phyloP scores from a whole-genome alignment of 805 yeast genomes.

The Saturnispora gosingensis region DNA sequence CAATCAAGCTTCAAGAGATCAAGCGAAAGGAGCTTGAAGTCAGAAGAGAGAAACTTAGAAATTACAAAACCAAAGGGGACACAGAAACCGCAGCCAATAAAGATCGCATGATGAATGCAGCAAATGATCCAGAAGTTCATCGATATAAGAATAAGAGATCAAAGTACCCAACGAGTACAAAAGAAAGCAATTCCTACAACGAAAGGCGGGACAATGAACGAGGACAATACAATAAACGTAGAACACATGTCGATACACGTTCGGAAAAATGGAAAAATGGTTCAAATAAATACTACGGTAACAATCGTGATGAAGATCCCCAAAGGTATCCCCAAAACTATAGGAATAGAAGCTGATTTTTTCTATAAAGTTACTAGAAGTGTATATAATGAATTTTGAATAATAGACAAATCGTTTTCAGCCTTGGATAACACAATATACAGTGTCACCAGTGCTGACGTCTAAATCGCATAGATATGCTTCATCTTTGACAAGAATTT shows the following conservation, averaged over 20 bases:
- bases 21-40: conserved; percentile 12
- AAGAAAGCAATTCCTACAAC: not conserved
- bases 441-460: conserved; percentile 44
- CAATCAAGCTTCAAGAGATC: conserved; percentile 28
- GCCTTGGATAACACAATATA: conserved; percentile 27
- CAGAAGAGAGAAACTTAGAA: conserved; percentile 7
- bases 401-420: not conserved
- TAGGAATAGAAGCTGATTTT: conserved; percentile 1
- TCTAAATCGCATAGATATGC: conserved; percentile 41
- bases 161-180: too few species aligned
- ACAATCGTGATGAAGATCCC: conserved; percentile 5
- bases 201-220: not conserved
- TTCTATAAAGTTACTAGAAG: not conserved
- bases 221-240: not conserved
- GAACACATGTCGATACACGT: not conserved
- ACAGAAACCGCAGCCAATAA: not conserved
- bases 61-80: not conserved
- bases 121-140: not conserved
- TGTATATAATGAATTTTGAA: not conserved
- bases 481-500: conserved; percentile 31
- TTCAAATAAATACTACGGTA: not conserved
- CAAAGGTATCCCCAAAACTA: not conserved
- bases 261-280: not conserved
- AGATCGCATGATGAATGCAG: not conserved
- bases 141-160: not conserved